A percentile compares a stretch with the other conserved stretches of the same genome.
These are phyloP conservation scores for Verbena officinalis DNA, from an alignment of 257 asterid species.

Conservation along the genomic window DNA sequence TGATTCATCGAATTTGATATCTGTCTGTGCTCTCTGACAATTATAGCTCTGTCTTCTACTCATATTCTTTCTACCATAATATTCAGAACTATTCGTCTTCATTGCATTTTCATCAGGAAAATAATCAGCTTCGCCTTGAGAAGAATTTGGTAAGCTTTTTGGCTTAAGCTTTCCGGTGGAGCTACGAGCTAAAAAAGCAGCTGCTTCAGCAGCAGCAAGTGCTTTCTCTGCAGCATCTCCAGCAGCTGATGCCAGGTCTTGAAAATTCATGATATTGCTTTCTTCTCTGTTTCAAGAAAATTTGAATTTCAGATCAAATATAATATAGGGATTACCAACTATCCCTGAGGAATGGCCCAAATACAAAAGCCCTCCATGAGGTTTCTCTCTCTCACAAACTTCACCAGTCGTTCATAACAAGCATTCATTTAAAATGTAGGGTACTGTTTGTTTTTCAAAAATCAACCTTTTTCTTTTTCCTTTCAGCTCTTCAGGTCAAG, in stretches of 20 bases:
- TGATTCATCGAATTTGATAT: constrained; percentile 59
- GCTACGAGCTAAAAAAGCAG: constrained; percentile 50
- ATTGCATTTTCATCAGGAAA: constrained; percentile 21
- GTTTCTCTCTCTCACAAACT: background rate
- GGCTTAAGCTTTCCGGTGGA: constrained; percentile 27
- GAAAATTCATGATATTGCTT: constrained; percentile 38
- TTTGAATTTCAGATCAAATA: background rate
- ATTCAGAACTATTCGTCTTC: constrained; percentile 20
- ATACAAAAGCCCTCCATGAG: no score
- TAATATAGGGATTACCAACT: background rate
- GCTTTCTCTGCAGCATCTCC: constrained; percentile 92
- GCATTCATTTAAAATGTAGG: no score
- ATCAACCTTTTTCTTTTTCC: no score
- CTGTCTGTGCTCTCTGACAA: constrained; percentile 41
- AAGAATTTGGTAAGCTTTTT: constrained; percentile 26
- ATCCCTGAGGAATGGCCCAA: no score
- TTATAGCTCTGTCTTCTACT: constrained; percentile 68
- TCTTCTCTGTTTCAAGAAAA: constrained; percentile 38
- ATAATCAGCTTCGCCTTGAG: constrained; percentile 26
- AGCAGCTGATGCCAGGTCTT: constrained; percentile 82
- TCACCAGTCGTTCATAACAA: no score
- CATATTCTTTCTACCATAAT: constrained; percentile 42
- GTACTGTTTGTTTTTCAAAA: no score
- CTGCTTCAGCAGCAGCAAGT: constrained; percentile 91
- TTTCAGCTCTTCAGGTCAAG: no score